Base-by-base conservation (phyloP, 2,329 filamentous ascomycete species). In the Aspergillus cejpii region DNA sequence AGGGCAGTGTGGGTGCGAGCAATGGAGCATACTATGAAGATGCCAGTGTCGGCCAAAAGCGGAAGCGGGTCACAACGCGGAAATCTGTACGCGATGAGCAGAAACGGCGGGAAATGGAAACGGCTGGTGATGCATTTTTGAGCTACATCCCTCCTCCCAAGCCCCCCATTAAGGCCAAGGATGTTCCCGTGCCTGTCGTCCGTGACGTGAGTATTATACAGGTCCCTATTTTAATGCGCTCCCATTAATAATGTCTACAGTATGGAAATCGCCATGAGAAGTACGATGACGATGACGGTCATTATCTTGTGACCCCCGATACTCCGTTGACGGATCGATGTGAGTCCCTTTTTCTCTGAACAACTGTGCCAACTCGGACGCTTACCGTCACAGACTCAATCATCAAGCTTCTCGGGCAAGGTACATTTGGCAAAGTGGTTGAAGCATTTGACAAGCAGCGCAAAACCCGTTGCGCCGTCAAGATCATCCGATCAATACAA, bases 371-470 rank as follows among this genome's bases (percentile, higher is more conserved):
- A 8, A 24, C 23, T 24, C 3, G 12, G 23, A 36, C 44, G 40
- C 57, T 61, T 51, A 65, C 6, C 10, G 20, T 23, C 23, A 24
- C 55, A 95, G 90, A 97, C 67, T 82, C 86, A 71, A 91, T 98
- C 57, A 76, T 85, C 50, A 89, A 88, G 57, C 77, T 97, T 21
- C 83, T 98, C 10, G 92, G 92, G 17, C 92, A 98, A 70, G 92
- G 92, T 52, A 98, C 92, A 0, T 98, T 98, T 64, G 92, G 92
- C 62, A 98, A 98, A 68, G 92, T 98, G 12, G 92, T 98, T 14
- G 85, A 96, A 67, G 92, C 92, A 41, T 83, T 80, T 56, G 92
- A 98, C 64, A 80, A 80, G 49, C 79, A 79, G 58, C 83, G 82
- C 51, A 84, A 84, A 48, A 78, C 77, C 55, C 87, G 90, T 64